Conservation (phyloP, 2,329 filamentous ascomycete species). For the Xylariaceae sp. region DNA sequence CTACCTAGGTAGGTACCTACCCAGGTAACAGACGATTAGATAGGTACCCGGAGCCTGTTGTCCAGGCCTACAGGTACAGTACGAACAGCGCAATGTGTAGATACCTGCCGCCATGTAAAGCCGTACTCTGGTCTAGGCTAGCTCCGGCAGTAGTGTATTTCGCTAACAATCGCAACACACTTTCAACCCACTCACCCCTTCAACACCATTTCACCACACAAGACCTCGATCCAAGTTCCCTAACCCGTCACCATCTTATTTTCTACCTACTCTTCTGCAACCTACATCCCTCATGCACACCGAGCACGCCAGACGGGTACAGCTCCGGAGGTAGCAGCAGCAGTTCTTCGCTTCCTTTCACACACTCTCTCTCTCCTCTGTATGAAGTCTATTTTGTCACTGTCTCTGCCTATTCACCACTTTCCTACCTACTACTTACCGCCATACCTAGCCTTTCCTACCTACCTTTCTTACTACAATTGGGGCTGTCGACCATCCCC, state of each 20-base stretch:
- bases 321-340: background rate
- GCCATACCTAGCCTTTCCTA: background rate
- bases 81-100: no score
- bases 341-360: background rate
- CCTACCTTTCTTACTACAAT: slow-evolving; percentile 1
- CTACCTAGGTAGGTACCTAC: background rate
- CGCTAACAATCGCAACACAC: slow-evolving; percentile 1
- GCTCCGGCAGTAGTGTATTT: background rate
- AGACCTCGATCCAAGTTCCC: background rate
- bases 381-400: background rate
- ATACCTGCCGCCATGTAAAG: background rate
- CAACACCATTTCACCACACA: background rate
- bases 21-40: background rate
- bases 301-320: background rate
- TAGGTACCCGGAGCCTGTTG: background rate
- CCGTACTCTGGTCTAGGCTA: background rate
- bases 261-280: background rate
- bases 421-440: background rate
- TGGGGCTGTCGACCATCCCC: slow-evolving; percentile 2
- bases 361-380: background rate
- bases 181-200: background rate
- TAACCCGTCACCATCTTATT: background rate
- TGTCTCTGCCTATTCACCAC: background rate
- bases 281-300: background rate
- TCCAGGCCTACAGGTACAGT: no score